phyloP scores from a whole-genome alignment of 2,329 filamentous ascomycete genomes.

The Aureobasidium musti region DNA sequence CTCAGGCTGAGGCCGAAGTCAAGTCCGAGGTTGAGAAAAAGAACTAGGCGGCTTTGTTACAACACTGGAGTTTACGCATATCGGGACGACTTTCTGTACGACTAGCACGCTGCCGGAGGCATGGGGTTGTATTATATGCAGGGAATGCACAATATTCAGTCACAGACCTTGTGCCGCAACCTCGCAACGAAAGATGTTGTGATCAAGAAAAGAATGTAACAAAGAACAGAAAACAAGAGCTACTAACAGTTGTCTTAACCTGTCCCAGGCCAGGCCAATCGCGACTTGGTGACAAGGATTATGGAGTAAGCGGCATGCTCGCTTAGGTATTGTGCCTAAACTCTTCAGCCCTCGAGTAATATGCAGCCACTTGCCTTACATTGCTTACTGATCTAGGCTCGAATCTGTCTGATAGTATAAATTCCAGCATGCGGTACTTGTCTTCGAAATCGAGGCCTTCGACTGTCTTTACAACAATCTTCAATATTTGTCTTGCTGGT shows the following conservation, averaged over 20 bases:
- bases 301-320: constrained; percentile 11
- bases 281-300: not conserved
- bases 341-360: not conserved
- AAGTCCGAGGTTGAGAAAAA: constrained; percentile 23
- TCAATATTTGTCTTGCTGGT: not conserved
- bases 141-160: not conserved
- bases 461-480: not conserved
- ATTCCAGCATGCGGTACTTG: not conserved
- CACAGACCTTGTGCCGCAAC: not conserved
- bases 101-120: not conserved
- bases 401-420: not conserved
- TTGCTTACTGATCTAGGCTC: not conserved
- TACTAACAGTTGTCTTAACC: not conserved
- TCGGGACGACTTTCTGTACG: not conserved
- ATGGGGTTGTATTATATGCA: constrained; percentile 6
- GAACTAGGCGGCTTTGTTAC: not conserved
- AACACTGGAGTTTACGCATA: not conserved
- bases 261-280: not conserved
- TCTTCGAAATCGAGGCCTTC: not conserved
- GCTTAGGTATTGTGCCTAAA: not conserved
- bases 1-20: constrained; percentile 30
- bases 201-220: not conserved
- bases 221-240: not conserved
- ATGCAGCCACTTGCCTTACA: not conserved
- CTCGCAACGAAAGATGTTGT: not conserved